Conservation (phyloP, 805 yeast species). For the Candida michaelii region DNA sequence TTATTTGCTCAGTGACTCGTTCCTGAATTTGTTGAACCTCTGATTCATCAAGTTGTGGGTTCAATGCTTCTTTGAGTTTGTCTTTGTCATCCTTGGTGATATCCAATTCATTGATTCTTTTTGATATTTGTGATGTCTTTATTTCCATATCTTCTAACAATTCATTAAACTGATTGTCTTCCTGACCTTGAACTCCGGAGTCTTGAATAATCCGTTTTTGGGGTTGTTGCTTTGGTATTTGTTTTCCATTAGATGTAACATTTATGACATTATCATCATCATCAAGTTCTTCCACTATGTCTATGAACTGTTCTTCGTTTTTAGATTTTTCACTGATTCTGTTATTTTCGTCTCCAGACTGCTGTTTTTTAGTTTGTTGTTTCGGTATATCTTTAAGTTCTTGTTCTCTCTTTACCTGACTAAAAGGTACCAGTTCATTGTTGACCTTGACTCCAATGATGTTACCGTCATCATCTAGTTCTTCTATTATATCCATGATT, state of each 20-base stretch:
- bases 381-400: background rate
- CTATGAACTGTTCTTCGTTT: conserved; percentile 48
- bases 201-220: too few species aligned
- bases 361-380: background rate
- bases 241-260: conserved; percentile 16
- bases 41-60: conserved; percentile 13
- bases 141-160: conserved; percentile 38
- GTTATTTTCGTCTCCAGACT: background rate
- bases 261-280: conserved; percentile 71
- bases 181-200: too few species aligned
- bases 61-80: conserved; percentile 19
- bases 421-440: conserved; percentile 31
- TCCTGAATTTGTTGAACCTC: conserved; percentile 7
- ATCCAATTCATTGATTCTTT: conserved; percentile 25
- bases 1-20: background rate
- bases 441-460: conserved; percentile 40
- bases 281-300: conserved; percentile 75
- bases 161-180: conserved; percentile 24
- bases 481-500: conserved; percentile 78
- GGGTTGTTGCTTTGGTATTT: background rate
- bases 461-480: conserved; percentile 78
- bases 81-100: conserved; percentile 30
- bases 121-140: conserved; percentile 30
- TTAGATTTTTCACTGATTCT: background rate
- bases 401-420: background rate